Percentiles rank a stretch among this genome's conserved stretches.
Conservation (phyloP, 1,139 yeast species). For the Hansenula lynferdii region DNA sequence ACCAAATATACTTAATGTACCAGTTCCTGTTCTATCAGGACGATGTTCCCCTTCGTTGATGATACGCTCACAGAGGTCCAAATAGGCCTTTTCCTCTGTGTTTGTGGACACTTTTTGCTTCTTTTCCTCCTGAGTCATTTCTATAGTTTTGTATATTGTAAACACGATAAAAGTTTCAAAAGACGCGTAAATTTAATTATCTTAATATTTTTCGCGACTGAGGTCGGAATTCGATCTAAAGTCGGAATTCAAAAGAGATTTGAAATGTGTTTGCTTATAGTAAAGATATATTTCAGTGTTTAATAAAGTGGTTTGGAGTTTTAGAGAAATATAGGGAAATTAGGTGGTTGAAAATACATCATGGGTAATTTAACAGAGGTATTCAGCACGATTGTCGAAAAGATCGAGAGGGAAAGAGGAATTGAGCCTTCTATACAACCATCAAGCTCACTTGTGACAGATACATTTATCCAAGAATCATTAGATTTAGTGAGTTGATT, state of each 20-base stretch:
- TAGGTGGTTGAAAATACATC: no score
- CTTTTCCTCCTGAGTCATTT: slow-evolving; percentile 12
- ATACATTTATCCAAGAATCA: slow-evolving; percentile 50
- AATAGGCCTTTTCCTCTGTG: slow-evolving; percentile 75
- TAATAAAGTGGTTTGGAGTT: no score
- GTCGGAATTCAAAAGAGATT: no score
- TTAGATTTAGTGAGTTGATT: slow-evolving; percentile 32
- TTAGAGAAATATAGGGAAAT: no score
- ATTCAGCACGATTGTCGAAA: slow-evolving; percentile 43
- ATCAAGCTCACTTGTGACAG: slow-evolving; percentile 28
- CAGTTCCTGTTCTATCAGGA: slow-evolving; percentile 97
- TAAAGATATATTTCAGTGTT: no score
- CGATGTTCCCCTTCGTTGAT: slow-evolving; percentile 83
- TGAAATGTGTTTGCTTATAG: no score
- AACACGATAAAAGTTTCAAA: background rate
- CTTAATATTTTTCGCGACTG: no score
- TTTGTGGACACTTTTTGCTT: slow-evolving; percentile 23
- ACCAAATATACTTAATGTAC: slow-evolving; percentile 84
- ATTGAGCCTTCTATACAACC: slow-evolving; percentile 4
- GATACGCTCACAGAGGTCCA: slow-evolving; percentile 74
- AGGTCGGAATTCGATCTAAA: no score
- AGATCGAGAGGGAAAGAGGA: slow-evolving; percentile 29
- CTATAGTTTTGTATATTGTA: background rate
- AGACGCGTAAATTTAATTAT: slow-evolving; percentile 4
- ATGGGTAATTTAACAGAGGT: slow-evolving; percentile 54